These are phyloP conservation scores for Spongispora temasekensis DNA, from an alignment of 1,284 basidiomycete genomes.

Conservation along the genomic window DNA sequence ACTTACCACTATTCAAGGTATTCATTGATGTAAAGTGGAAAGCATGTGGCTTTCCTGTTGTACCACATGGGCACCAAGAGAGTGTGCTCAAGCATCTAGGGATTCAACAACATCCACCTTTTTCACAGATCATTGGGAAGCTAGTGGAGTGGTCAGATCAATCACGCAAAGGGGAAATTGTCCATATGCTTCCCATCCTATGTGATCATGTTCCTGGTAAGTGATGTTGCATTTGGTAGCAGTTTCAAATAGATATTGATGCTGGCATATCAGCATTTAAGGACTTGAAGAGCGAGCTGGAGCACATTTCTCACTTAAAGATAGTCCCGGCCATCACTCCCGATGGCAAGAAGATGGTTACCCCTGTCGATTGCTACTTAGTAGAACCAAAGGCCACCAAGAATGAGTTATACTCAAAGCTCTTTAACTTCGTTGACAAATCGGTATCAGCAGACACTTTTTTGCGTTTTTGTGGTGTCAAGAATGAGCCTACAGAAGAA, in stretches of 20 bases:
- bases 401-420: constrained; percentile 55
- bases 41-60: constrained; percentile 70
- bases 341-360: background rate
- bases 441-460: constrained; percentile 82
- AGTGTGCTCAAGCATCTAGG: constrained; percentile 64
- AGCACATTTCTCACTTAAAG: background rate
- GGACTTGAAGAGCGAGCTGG: background rate
- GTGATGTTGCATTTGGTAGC: background rate
- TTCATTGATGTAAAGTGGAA: constrained; percentile 72
- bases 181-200: too few relatives aligned
- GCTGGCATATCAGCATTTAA: too few relatives aligned
- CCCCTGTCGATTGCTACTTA: constrained; percentile 7
- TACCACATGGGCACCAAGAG: constrained; percentile 50
- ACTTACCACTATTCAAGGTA: too few relatives aligned
- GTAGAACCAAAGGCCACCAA: background rate
- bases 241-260: background rate
- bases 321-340: constrained; percentile 1
- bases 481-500: constrained; percentile 81
- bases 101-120: constrained; percentile 70
- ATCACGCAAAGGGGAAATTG: too few relatives aligned
- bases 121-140: constrained; percentile 58
- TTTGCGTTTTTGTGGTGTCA: constrained; percentile 82
- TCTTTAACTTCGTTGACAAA: constrained; percentile 88
- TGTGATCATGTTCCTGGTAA: background rate
- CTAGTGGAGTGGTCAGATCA: too few relatives aligned